These are phyloP conservation scores for Ilex aquifolium DNA, from an alignment of 257 asterid species.

Conservation along the genomic window DNA sequence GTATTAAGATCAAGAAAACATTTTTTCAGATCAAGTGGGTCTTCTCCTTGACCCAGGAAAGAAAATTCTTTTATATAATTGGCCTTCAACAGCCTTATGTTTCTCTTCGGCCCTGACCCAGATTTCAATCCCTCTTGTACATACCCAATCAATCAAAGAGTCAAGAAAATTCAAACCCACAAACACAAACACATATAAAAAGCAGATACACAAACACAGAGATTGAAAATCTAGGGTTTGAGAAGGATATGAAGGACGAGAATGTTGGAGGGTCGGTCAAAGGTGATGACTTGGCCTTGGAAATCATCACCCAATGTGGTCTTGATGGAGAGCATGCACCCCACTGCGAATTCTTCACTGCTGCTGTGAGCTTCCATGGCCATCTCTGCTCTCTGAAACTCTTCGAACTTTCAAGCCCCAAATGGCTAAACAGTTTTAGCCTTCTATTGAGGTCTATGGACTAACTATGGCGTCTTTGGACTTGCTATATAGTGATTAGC, in stretches of 20 bases:
- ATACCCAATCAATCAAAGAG: conserved; percentile 21
- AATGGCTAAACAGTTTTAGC: too few species aligned
- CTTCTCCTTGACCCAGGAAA: conserved; percentile 71
- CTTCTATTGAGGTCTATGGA: too few species aligned
- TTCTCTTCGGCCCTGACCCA: conserved; percentile 68
- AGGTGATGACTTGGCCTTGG: conserved; percentile 78
- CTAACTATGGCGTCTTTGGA: too few species aligned
- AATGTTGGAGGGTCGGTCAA: conserved; percentile 81
- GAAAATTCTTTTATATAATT: conserved; percentile 71
- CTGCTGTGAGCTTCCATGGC: conserved; percentile 67
- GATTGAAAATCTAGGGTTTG: neutral
- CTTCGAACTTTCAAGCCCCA: neutral
- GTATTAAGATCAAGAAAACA: conserved; percentile 69
- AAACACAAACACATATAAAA: neutral
- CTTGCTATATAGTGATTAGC: too few species aligned
- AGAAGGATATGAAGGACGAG: conserved; percentile 96
- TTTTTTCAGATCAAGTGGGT: conserved; percentile 76
- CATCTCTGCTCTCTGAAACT: neutral
- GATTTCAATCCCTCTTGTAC: conserved; percentile 75
- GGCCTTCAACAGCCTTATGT: conserved; percentile 77
- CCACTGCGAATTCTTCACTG: conserved; percentile 80
- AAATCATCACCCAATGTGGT: conserved; percentile 90
- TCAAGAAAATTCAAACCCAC: conserved; percentile 30
- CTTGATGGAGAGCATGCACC: conserved; percentile 73
- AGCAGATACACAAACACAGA: neutral